phyloP scores from a whole-genome alignment of 1,139 yeast species.

The Pichia sp. region DNA sequence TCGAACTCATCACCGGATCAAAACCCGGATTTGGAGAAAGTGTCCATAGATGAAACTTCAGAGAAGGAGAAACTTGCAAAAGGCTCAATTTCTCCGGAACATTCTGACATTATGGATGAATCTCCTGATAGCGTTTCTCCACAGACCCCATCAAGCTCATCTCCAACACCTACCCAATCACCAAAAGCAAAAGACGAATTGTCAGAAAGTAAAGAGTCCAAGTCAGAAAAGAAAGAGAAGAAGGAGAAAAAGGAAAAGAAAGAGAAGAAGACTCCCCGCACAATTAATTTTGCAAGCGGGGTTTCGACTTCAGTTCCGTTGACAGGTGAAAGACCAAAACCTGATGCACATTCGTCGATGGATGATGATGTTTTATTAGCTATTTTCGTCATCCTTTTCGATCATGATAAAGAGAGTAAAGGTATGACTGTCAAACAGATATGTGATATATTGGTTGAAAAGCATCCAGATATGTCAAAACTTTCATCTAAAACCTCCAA shows the following conservation, averaged over 20 bases:
- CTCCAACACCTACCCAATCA: conserved; percentile 3
- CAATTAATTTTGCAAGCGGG: conserved; percentile 58
- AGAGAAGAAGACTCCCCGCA: conserved; percentile 29
- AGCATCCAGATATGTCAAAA: conserved; percentile 79
- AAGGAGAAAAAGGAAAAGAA: conserved; percentile 27
- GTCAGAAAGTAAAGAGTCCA: conserved; percentile 4
- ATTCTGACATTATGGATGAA: conserved; percentile 3
- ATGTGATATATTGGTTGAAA: conserved; percentile 66
- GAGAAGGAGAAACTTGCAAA: neutral
- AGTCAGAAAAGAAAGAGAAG: conserved; percentile 17
- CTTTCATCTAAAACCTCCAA: conserved; percentile 77
- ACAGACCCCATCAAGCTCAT: neutral
- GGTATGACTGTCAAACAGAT: conserved; percentile 87
- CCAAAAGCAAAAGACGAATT: conserved; percentile 6
- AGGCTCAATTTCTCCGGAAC: neutral
- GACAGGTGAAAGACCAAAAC: conserved; percentile 74
- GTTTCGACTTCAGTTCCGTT: conserved; percentile 76
- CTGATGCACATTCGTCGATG: conserved; percentile 60
- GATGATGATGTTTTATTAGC: conserved; percentile 76
- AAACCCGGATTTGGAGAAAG: conserved; percentile 7
- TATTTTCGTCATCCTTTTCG: conserved; percentile 65
- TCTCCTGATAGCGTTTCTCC: conserved; percentile 1
- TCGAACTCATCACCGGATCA: conserved; percentile 25
- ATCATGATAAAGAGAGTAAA: conserved; percentile 59
- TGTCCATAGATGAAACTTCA: conserved; percentile 4